Evolutionary conservation across 345 rosid genomes (phyloP), one percentile per base, ranked within the genome.

Genomic region (Aquilaria malaccensis): DNA sequence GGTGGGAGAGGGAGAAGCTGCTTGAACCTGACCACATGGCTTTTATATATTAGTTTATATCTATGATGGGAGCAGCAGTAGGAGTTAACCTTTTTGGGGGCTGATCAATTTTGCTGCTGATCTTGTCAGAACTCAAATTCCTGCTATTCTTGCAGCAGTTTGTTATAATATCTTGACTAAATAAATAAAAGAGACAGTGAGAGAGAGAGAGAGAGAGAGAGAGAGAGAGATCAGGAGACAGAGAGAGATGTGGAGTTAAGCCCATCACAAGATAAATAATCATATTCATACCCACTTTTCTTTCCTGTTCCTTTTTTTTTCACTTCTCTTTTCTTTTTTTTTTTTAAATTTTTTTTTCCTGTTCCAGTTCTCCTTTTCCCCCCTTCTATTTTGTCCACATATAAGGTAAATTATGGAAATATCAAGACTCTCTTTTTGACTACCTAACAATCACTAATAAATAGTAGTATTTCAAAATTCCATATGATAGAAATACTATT

Each of bases 71-170:
- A 37, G 43, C 43, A 37, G 43, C 43, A 4, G 43, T 48, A 60
- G 45, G 47, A 45, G 12, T 2, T 50, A 53, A 60, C 53, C 63
- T 70, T 66, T 70, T 67, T 56, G 54, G 74, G 58, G 32, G 50
- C 63, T 46, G 43, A 41, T 56, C 59, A 33, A 30, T 50, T 30
- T 51, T 51, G 52, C 22, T 47, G 68, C 56, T 50, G 70, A 66
- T 76, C 67, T 66, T 66, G 74, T 72, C 69, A 66, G 67, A 63
- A 48, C 50, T 56, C 30, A 55, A 22, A 30, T 57, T 61, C 67
- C 53, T 56, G 57, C 45, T 51, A 58, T 61, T 54, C 52, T 58
- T 55, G 30, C 74, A 46, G 68, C 22, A 14, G 55, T 59, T 52
- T 33, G 61, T 60, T 52, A 70, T 50, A 55, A 37, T 37, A 37